Percentiles rank a stretch among this genome's conserved stretches.
These are phyloP conservation scores for Sclerotinia glacialis DNA, from an alignment of 2,329 filamentous ascomycete species.

Conservation along the genomic window DNA sequence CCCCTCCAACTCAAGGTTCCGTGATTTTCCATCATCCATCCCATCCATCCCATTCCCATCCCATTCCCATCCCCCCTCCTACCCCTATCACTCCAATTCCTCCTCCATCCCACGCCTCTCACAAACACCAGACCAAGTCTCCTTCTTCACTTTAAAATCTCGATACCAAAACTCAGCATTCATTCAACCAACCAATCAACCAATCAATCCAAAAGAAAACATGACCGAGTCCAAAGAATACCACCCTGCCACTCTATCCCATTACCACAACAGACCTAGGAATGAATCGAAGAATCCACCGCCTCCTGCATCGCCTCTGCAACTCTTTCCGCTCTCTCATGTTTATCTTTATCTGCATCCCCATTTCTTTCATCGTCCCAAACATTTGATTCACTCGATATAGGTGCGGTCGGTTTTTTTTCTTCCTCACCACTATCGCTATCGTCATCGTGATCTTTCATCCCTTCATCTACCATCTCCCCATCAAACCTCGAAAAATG, in stretches of 20 bases:
- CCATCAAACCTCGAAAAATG: background rate
- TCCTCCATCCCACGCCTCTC: too few species aligned
- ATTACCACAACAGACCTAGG: background rate
- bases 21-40: background rate
- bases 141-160: background rate
- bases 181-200: too few species aligned
- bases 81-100: background rate
- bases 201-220: slow-evolving; percentile 3
- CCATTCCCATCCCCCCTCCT: background rate
- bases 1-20: background rate
- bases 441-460: background rate
- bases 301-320: slow-evolving; percentile 18
- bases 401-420: background rate
- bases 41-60: background rate
- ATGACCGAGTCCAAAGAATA: background rate
- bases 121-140: too few species aligned
- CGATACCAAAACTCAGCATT: background rate
- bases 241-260: background rate
- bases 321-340: slow-evolving; percentile 17
- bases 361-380: background rate
- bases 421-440: background rate
- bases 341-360: background rate
- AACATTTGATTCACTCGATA: background rate
- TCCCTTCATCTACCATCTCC: background rate
- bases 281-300: slow-evolving; percentile 18